These are phyloP conservation scores for Monilinia fructicola DNA, from an alignment of 2,329 filamentous ascomycete species.

Conservation along the genomic window DNA sequence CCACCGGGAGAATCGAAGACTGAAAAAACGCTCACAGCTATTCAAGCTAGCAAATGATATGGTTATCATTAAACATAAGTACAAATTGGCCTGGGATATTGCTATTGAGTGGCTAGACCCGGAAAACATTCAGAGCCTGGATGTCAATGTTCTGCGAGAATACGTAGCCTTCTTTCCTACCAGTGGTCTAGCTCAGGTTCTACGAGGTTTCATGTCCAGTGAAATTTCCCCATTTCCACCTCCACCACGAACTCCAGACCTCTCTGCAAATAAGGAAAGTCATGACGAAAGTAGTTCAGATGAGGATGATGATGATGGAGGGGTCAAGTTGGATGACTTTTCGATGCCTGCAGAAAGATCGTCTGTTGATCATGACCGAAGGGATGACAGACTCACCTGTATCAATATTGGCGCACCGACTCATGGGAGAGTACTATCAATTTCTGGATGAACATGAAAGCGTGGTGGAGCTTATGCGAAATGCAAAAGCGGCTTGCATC, in stretches of 20 bases:
- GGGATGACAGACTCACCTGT: constrained; percentile 61
- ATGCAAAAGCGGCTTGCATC: constrained; percentile 63
- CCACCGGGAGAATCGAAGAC: constrained; percentile 64
- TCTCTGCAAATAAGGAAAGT: constrained; percentile 42
- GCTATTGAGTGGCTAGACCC: constrained; percentile 85
- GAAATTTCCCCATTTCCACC: constrained; percentile 77
- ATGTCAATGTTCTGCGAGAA: constrained; percentile 72
- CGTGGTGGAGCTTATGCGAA: constrained; percentile 75
- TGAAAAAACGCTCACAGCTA: constrained; percentile 67
- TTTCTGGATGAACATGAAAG: constrained; percentile 82
- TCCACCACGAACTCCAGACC: constrained; percentile 50
- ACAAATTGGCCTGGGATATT: constrained; percentile 86
- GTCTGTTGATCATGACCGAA: constrained; percentile 76
- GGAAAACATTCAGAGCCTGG: constrained; percentile 72
- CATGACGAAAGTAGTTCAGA: constrained; percentile 54
- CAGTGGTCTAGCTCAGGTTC: constrained; percentile 75
- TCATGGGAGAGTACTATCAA: constrained; percentile 82
- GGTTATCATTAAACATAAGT: constrained; percentile 94
- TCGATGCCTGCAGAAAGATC: constrained; percentile 75
- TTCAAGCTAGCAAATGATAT: constrained; percentile 81
- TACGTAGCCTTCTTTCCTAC: constrained; percentile 85
- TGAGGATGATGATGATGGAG: constrained; percentile 58
- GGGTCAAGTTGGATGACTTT: constrained; percentile 52
- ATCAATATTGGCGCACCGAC: constrained; percentile 78
- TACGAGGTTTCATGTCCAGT: constrained; percentile 80